Evolutionary conservation across 176 grass and related monocot species (phyloP).

Genomic region (Oryza brachyantha): DNA sequence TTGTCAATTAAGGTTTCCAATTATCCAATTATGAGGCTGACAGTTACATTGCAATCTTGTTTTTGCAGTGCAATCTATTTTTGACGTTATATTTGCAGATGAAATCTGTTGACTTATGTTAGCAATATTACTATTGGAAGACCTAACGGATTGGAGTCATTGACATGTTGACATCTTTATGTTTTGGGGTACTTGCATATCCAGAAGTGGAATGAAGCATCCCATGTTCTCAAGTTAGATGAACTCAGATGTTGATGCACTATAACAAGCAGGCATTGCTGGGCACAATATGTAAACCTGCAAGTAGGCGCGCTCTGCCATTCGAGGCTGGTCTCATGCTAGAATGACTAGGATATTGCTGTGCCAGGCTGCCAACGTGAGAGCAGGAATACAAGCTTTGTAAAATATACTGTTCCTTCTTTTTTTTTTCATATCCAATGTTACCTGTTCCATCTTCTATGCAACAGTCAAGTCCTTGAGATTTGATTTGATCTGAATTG

Average conservation of each 20-base stretch:
- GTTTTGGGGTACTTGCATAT: conserved; percentile 3
- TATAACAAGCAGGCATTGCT: neutral
- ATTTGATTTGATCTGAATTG: neutral
- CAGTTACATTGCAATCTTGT: neutral
- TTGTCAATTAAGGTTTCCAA: neutral
- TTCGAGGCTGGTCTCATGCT: neutral
- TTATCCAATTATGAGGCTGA: neutral
- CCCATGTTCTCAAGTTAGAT: neutral
- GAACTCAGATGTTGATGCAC: neutral
- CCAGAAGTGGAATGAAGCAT: neutral
- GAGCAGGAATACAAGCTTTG: neutral
- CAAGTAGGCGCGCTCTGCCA: neutral
- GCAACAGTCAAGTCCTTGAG: neutral
- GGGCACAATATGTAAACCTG: neutral
- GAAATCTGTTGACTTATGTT: conserved; percentile 57
- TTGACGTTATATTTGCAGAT: conserved; percentile 72
- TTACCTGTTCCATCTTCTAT: neutral
- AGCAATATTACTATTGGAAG: neutral
- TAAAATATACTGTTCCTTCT: neutral
- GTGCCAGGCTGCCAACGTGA: neutral
- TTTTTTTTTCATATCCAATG: neutral
- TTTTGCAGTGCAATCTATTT: conserved; percentile 80
- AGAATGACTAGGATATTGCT: neutral
- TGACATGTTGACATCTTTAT: neutral
- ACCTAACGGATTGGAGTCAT: neutral